These are phyloP conservation scores for Ballota nigra DNA, from an alignment of 257 asterid species.

Conservation along the genomic window DNA sequence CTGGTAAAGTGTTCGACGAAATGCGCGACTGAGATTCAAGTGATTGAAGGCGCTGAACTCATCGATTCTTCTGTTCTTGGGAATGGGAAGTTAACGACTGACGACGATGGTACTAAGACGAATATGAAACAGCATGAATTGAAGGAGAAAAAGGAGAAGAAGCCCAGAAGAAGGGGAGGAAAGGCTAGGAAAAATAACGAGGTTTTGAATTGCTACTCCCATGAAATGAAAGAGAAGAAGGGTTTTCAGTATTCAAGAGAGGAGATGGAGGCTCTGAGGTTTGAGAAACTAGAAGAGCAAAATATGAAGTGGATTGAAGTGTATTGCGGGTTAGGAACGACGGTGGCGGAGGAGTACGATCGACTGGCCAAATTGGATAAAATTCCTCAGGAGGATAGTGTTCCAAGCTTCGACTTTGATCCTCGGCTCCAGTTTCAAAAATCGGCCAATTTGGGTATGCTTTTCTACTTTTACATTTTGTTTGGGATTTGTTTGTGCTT, in stretches of 20 bases:
- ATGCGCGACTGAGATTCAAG: conserved; percentile 32
- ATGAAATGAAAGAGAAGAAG: conserved; percentile 35
- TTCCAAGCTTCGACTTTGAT: conserved; percentile 42
- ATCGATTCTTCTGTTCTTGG: conserved; percentile 8
- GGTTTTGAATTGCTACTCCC: background rate
- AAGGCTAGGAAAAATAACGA: conserved; percentile 32
- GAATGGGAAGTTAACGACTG: conserved; percentile 2
- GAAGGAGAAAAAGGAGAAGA: conserved; percentile 32
- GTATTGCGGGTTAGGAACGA: conserved; percentile 61
- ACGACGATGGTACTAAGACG: conserved; percentile 16
- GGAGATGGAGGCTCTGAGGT: conserved; percentile 70
- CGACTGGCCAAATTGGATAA: conserved; percentile 26
- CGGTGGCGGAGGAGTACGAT: conserved; percentile 58
- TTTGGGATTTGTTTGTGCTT: conserved; percentile 6
- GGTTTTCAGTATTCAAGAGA: conserved; percentile 44
- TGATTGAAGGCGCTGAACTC: conserved; percentile 27
- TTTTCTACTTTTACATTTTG: conserved; percentile 18
- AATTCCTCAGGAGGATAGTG: conserved; percentile 26
- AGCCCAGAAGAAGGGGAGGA: conserved; percentile 38
- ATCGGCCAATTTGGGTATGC: conserved; percentile 38
- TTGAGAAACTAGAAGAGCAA: conserved; percentile 53
- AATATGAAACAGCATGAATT: conserved; percentile 23
- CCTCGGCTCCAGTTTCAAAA: conserved; percentile 51
- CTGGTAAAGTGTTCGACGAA: conserved; percentile 32
- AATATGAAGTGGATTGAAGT: conserved; percentile 74